Percentiles rank a stretch among this genome's conserved stretches.
Conservation (phyloP, 2,329 filamentous ascomycete genomes). For the Fusarium sp. region DNA sequence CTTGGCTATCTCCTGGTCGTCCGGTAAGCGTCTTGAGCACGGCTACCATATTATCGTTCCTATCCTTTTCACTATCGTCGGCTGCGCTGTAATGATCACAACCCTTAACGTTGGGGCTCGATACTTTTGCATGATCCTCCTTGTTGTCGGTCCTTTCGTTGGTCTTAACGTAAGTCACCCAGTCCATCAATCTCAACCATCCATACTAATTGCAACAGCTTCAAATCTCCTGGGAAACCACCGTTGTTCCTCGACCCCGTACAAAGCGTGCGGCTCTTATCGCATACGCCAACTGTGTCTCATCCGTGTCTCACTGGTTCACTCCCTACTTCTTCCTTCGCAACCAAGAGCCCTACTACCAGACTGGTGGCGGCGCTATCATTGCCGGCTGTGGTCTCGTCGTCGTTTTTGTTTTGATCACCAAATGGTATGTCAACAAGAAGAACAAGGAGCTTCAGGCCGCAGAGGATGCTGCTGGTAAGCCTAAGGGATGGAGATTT, state of each 20-base stretch:
- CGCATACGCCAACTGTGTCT: constrained; percentile 56
- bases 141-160: constrained; percentile 53
- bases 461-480: constrained; percentile 20
- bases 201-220: background rate
- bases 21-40: constrained; percentile 52
- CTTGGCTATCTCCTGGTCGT: constrained; percentile 52
- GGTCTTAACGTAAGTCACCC: constrained; percentile 49
- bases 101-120: constrained; percentile 55
- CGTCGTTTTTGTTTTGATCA: constrained; percentile 31
- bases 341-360: constrained; percentile 47
- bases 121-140: constrained; percentile 56
- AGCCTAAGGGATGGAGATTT: constrained; percentile 30
- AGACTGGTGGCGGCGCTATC: constrained; percentile 46
- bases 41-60: constrained; percentile 56
- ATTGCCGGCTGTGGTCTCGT: constrained; percentile 42
- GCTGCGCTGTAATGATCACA: constrained; percentile 56
- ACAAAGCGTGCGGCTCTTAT: constrained; percentile 56
- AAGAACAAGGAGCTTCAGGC: constrained; percentile 45
- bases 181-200: accelerated
- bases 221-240: constrained; percentile 57
- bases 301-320: constrained; percentile 56
- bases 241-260: constrained; percentile 53
- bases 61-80: constrained; percentile 51
- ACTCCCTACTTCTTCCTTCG: constrained; percentile 53
- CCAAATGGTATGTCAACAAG: constrained; percentile 38